Evolutionary conservation across 1,139 yeast genomes (phyloP).

Genomic region (Arxiozyma slooffiae): DNA sequence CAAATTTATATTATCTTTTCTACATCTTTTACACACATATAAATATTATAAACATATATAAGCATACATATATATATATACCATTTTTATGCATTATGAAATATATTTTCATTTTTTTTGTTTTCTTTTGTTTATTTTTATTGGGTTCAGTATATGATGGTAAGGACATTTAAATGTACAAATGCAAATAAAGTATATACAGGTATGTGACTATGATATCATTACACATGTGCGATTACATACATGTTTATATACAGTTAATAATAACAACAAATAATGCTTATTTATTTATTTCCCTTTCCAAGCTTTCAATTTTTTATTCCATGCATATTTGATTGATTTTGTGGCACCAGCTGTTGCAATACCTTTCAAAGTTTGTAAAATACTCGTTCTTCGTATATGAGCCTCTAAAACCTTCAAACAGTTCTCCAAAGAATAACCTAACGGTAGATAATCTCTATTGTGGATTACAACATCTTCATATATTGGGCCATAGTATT

Average conservation of each 20-base stretch:
- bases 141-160: neutral
- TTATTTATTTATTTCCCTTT: neutral
- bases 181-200: neutral
- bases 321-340: conserved; percentile 67
- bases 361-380: conserved; percentile 75
- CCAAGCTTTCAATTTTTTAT: conserved; percentile 41
- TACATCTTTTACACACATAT: neutral
- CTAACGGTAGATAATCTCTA: too few species aligned
- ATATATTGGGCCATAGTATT: conserved; percentile 61
- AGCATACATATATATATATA: neutral
- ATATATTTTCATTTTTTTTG: neutral
- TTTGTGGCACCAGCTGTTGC: conserved; percentile 76
- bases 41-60: neutral
- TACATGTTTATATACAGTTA: neutral
- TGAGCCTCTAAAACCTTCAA: conserved; percentile 42
- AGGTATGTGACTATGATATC: neutral
- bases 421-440: too few species aligned
- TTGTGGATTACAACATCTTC: conserved; percentile 35
- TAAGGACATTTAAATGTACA: neutral
- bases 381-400: conserved; percentile 57
- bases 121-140: too few species aligned
- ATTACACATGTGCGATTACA: neutral
- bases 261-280: neutral
- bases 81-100: neutral
- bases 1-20: neutral